Base-by-base conservation (phyloP, 163 green algal genomes). In the Trebouxia gelatinosa region DNA sequence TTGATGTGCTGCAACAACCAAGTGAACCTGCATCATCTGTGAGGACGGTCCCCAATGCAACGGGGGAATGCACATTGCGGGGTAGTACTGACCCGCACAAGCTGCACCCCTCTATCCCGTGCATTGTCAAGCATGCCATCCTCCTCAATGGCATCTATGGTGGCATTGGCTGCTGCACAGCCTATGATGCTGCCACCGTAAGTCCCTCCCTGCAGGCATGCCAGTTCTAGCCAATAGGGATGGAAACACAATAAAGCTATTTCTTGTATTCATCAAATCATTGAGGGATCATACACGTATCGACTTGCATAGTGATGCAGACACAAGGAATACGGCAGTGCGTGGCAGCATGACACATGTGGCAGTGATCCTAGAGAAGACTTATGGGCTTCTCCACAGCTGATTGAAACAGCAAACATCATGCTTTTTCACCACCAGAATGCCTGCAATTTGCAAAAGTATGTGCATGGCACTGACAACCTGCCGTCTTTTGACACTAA, bases 51-150 rank as follows among this genome's bases (percentile, higher is more conserved):
- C 48, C 26, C 19, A 23, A 59, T 59, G 48, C 19, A 19, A 59
- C n/a, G n/a, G n/a, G n/a, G n/a, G n/a, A n/a, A n/a, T n/a, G n/a
- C n/a, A 3, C 19, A 3, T 23, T 59, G 48, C 48, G 26, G 48
- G 23, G 19, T 29, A 2, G 48, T 23, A 59, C 48, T 59, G 3
- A 59, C 3, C 19, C 48, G 48, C 48, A 59, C 48, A 59, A 97
- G 87, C 82, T 97, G 91, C 39, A 50, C n/a, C 5, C 92, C 91
- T 5, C 92, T 80, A 50, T 75, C 77, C 0, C 34, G 29, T 0
- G 86, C 90, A 71, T 97, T 97, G 26, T 81, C 83, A 59, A 95
- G 78, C 85, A 96, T 78, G 23, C 83, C 80, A 76, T 97, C 92
- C 31, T 90, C 85, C 34, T 86, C 46, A 31, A 97, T 96, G 17